These are phyloP conservation scores for Globisporangium mamillatum DNA, from an alignment of 352 stramenopile species.

Conservation along the genomic window DNA sequence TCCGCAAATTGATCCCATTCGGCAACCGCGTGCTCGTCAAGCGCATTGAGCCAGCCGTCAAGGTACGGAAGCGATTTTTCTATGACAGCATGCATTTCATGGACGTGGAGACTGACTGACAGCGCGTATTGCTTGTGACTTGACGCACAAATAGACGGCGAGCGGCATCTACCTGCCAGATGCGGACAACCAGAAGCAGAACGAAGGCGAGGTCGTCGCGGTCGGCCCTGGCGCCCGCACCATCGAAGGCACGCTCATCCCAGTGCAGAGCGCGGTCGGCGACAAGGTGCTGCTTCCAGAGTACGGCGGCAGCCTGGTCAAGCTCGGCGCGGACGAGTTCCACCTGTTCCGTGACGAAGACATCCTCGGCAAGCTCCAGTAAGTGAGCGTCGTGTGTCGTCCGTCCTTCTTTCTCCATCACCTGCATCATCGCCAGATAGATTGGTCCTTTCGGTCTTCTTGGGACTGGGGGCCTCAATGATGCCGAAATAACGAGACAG, in stretches of 20 bases:
- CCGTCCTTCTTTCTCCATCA: background rate
- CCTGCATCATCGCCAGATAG: conserved; percentile 8
- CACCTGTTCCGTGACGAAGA: conserved; percentile 96
- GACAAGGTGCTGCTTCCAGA: conserved; percentile 96
- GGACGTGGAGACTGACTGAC: background rate
- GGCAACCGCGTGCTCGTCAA: conserved; percentile 95
- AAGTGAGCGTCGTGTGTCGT: conserved; percentile 20
- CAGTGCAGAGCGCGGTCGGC: conserved; percentile 84
- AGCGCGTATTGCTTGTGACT: background rate
- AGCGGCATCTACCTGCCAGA: conserved; percentile 94
- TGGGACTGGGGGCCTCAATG: conserved; percentile 3
- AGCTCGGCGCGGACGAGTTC: conserved; percentile 91
- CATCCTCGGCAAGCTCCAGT: conserved; percentile 96
- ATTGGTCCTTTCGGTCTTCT: background rate
- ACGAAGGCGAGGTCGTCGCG: conserved; percentile 93
- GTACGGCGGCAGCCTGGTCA: conserved; percentile 93
- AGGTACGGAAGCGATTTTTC: conserved; percentile 27
- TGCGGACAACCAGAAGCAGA: conserved; percentile 90
- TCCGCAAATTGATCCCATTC: conserved; percentile 91
- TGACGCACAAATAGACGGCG: conserved; percentile 57
- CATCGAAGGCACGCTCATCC: conserved; percentile 86
- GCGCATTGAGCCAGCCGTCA: conserved; percentile 88
- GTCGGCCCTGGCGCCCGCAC: conserved; percentile 91
- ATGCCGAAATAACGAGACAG: conserved; percentile 6
- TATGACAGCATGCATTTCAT: background rate